These are phyloP conservation scores for Russula olivacea DNA, from an alignment of 768 basidiomycete genomes.

Conservation along the genomic window DNA sequence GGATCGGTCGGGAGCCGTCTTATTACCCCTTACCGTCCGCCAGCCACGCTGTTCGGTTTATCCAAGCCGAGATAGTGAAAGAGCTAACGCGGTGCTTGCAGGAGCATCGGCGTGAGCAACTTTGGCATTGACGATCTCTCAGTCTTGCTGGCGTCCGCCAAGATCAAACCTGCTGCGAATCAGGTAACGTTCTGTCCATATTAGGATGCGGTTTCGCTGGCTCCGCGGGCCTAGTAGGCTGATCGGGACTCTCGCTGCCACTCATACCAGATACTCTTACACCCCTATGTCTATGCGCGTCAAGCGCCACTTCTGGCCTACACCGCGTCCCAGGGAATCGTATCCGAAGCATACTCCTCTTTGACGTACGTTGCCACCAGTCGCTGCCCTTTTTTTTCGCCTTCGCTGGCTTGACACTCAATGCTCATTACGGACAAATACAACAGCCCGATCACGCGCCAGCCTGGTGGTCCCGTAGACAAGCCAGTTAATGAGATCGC, in stretches of 20 bases:
- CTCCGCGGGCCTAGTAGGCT: neutral
- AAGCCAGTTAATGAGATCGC: conserved; percentile 51
- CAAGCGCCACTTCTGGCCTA: conserved; percentile 55
- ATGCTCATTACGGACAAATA: neutral
- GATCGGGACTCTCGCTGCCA: neutral
- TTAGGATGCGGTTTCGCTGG: neutral
- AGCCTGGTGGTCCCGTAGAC: conserved; percentile 60
- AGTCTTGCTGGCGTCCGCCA: conserved; percentile 50
- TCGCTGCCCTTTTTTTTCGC: neutral
- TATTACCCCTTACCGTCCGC: neutral
- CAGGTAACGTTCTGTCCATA: conserved; percentile 39
- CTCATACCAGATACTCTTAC: conserved; percentile 49
- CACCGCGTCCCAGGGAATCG: conserved; percentile 51
- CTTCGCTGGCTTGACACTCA: neutral
- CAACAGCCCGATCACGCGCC: conserved; percentile 51
- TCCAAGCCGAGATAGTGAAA: neutral
- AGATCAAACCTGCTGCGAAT: conserved; percentile 60
- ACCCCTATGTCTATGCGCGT: conserved; percentile 59
- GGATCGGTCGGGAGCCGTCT: neutral
- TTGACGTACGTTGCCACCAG: conserved; percentile 42
- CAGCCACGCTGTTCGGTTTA: neutral
- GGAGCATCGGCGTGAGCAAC: conserved; percentile 72
- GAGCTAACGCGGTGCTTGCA: conserved; percentile 26
- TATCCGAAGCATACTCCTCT: conserved; percentile 66
- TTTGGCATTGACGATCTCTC: conserved; percentile 51